phyloP scores from a whole-genome alignment of 441 rosid species.

The Geranium incanum region DNA sequence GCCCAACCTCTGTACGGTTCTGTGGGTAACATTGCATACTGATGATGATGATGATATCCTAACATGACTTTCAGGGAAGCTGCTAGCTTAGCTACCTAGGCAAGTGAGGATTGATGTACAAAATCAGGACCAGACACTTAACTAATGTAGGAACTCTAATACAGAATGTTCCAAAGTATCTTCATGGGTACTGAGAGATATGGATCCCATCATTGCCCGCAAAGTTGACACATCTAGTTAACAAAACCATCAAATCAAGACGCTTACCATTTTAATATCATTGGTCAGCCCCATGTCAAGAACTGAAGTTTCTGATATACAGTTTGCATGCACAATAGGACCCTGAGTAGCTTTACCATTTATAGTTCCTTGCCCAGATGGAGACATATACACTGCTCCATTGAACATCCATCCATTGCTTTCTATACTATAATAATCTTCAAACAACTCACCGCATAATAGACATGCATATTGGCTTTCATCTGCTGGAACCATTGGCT shows the following conservation, averaged over 20 bases:
- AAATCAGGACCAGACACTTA: not conserved
- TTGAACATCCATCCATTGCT: slow-evolving; percentile 72
- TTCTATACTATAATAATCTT: slow-evolving; percentile 57
- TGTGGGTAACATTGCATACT: not conserved
- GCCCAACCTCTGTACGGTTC: not conserved
- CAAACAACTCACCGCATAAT: slow-evolving; percentile 84
- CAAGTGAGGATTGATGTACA: not conserved
- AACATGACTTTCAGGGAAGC: not conserved
- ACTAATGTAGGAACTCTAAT: not conserved
- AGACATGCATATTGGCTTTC: slow-evolving; percentile 83
- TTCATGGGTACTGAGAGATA: not conserved
- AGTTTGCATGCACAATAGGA: slow-evolving; percentile 63
- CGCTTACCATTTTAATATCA: slow-evolving; percentile 51
- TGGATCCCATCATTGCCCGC: not conserved
- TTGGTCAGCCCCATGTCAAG: slow-evolving; percentile 45
- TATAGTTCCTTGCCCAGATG: slow-evolving; percentile 23
- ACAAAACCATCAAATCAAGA: slow-evolving; percentile 8
- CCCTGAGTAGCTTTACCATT: slow-evolving; percentile 33
- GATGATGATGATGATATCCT: not conserved
- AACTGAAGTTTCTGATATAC: slow-evolving; percentile 46
- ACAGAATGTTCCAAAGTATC: not conserved
- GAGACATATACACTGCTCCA: slow-evolving; percentile 50
- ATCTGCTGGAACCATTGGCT: slow-evolving; percentile 59
- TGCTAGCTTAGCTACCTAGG: not conserved
- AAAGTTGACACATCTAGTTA: not conserved